Conservation (phyloP, 176 grass and related monocot species). For the Aegilops sharonensis region DNA sequence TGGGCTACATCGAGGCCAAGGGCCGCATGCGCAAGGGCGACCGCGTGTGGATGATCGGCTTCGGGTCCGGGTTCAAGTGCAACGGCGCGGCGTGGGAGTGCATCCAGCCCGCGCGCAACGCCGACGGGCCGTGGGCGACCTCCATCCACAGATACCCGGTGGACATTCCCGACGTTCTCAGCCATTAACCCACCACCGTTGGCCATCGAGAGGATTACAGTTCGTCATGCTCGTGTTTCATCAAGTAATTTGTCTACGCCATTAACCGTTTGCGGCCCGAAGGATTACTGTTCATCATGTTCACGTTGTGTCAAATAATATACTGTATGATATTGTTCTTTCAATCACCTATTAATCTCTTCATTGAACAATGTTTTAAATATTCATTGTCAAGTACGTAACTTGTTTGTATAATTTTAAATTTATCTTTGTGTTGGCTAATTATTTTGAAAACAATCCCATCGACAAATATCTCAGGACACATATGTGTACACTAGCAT, state of each 20-base stretch:
- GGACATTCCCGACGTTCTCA: neutral
- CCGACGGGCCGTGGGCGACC: constrained; percentile 49
- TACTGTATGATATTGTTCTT: neutral
- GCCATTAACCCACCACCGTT: neutral
- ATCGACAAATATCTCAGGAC: too few species aligned
- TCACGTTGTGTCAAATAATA: neutral
- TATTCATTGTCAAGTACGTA: neutral
- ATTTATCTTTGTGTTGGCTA: too few species aligned
- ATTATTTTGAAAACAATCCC: too few species aligned
- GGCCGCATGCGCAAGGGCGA: constrained; percentile 58
- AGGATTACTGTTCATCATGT: neutral
- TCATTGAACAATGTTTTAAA: neutral
- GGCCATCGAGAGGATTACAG: neutral
- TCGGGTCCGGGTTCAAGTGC: constrained; percentile 91
- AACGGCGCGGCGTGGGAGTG: constrained; percentile 84
- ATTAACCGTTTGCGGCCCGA: neutral
- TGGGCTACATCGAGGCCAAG: constrained; percentile 81
- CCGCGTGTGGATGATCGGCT: constrained; percentile 82
- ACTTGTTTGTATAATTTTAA: too few species aligned
- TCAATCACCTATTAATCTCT: too few species aligned
- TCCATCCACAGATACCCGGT: neutral
- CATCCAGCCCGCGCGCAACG: constrained; percentile 32
- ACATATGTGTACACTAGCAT: too few species aligned
- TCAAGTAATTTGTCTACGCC: neutral
- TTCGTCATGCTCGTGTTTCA: neutral